phyloP scores from a whole-genome alignment of 2,329 filamentous ascomycete genomes.

The Dothistroma septosporum region DNA sequence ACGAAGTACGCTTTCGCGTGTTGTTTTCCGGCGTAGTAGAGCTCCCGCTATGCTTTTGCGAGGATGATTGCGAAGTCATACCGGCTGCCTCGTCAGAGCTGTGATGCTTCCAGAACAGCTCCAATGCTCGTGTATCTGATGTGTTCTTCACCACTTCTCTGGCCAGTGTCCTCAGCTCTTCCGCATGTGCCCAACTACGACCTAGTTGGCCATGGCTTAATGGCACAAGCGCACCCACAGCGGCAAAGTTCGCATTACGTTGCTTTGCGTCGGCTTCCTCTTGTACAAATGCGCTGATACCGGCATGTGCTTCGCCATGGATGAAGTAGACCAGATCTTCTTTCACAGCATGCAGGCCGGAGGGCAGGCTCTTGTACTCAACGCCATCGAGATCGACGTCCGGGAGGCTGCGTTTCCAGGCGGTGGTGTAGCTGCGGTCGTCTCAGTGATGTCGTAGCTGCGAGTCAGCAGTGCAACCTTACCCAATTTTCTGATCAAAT shows the following conservation, averaged over 20 bases:
- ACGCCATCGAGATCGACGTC: constrained; percentile 70
- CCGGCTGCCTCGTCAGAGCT: constrained; percentile 35
- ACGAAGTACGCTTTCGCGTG: constrained; percentile 33
- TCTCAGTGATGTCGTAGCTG: neutral
- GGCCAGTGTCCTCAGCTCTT: constrained; percentile 69
- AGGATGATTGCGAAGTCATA: constrained; percentile 5
- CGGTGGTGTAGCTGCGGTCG: constrained; percentile 65
- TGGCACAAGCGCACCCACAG: constrained; percentile 86
- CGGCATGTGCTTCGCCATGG: constrained; percentile 67
- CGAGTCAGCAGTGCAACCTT: neutral
- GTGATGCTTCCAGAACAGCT: constrained; percentile 74
- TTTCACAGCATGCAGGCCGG: constrained; percentile 81
- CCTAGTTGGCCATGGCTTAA: constrained; percentile 81
- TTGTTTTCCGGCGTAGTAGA: constrained; percentile 5
- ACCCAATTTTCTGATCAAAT: constrained; percentile 39
- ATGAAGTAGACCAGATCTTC: constrained; percentile 91
- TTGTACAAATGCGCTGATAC: constrained; percentile 88
- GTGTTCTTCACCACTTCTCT: constrained; percentile 62
- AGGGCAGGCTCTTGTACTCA: constrained; percentile 94
- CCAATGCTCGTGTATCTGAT: constrained; percentile 60
- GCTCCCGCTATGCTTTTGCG: neutral
- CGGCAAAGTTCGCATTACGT: constrained; percentile 87
- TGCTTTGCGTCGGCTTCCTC: constrained; percentile 71
- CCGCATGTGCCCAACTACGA: constrained; percentile 82
- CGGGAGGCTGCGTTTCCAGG: constrained; percentile 72